Conservation (phyloP, 192 early-diverging fungal genomes). For the Radiomyces spectabilis region DNA sequence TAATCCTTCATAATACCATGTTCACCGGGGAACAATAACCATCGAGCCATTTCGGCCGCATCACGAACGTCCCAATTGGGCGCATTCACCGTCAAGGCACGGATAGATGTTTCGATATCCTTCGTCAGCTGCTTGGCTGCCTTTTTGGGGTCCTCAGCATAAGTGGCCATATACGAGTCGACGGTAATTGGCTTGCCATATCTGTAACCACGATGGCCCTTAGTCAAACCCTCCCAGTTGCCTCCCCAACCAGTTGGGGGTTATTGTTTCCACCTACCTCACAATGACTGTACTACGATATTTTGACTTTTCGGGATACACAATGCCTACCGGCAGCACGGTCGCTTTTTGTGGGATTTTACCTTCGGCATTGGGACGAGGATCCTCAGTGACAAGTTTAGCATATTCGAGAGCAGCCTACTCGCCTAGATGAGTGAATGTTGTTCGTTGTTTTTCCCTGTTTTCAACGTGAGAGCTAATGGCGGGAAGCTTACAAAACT, state of each 20-base stretch:
- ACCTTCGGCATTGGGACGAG: slow-evolving; percentile 6
- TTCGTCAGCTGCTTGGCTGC: slow-evolving; percentile 35
- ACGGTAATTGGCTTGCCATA: slow-evolving; percentile 37
- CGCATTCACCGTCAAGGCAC: slow-evolving; percentile 42
- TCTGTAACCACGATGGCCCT: slow-evolving; percentile 12
- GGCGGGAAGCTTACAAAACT: slow-evolving; percentile 30
- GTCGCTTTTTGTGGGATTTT: slow-evolving; percentile 5
- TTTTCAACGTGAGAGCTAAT: not conserved
- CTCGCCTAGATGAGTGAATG: not conserved
- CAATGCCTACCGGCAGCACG: slow-evolving; percentile 38
- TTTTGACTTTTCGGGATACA: slow-evolving; percentile 41
- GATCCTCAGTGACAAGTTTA: slow-evolving; percentile 14
- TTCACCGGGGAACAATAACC: slow-evolving; percentile 31
- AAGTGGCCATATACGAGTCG: slow-evolving; percentile 29
- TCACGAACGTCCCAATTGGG: slow-evolving; percentile 35
- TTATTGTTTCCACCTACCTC: slow-evolving; percentile 16
- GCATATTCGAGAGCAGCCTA: slow-evolving; percentile 45
- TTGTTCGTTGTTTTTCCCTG: too few relatives aligned
- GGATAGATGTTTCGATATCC: slow-evolving; percentile 28
- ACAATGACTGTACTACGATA: slow-evolving; percentile 37
- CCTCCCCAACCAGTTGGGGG: too few relatives aligned
- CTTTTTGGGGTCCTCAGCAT: slow-evolving; percentile 23
- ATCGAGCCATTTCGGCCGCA: slow-evolving; percentile 31
- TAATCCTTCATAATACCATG: slow-evolving; percentile 25
- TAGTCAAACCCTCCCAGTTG: too few relatives aligned